Base-by-base conservation (phyloP, 345 rosid species). In the Durio zibethinus region DNA sequence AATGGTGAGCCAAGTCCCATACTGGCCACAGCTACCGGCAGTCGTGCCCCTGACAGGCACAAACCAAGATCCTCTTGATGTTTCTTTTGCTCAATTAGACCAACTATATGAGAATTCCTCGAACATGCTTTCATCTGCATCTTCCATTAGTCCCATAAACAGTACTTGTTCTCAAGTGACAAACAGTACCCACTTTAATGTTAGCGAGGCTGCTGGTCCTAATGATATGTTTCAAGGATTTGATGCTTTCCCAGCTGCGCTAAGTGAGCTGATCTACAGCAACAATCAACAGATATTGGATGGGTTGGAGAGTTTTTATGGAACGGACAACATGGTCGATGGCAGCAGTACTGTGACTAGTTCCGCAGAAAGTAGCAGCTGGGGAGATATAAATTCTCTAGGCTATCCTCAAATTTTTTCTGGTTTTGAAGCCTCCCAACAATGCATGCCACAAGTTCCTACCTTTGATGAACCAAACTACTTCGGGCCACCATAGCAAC, bases 331-430 rank as follows among this genome's bases (percentile, higher is more conserved):
- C 43, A 72, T 79, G 80, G 75, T 72, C 31, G 83, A 74, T 61
- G 79, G 80, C 8, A 78, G 78, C 85, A 80, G 79, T 40, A 72
- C 85, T 0, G 88, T 86, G 36, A 83, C 79, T 75, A 85, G 85
- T 80, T 87, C 93, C 1, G 88, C 72, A 0, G 93, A 88, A 83
- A 89, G 90, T 63, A 82, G 74, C 59, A 87, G 85, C 54, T 91
- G 92, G 92, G 90, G 84, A 47, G 88, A 89, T 67, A 84, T 82
- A 15, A 84, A 83, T 54, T 80, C 89, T 66, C 76, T 88, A 67
- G 81, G 74, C 60, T 87, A 83, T 85, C 84, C 92, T 18, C 84
- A 76, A 42, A 76, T 81, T 65, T 67, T 70, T 65, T 70, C 83
- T 54, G 82, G 75, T 12, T 79, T 72, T 74, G 83, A 78, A 74